Conservation (phyloP, 2,329 filamentous ascomycete genomes). For the Phialemoniopsis sp. region DNA sequence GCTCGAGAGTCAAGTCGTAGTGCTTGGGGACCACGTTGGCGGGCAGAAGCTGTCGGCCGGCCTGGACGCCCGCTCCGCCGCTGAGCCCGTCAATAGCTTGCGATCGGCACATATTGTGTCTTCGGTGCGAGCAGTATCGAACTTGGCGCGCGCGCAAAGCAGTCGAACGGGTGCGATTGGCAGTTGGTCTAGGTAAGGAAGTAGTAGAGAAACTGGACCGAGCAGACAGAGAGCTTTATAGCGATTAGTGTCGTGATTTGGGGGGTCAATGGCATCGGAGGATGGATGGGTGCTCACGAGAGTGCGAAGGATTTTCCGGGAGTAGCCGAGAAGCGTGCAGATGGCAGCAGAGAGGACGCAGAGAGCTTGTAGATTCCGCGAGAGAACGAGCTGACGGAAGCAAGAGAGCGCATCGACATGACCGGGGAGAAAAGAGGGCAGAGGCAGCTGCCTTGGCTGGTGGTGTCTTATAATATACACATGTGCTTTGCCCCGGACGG, state of each 20-base stretch:
- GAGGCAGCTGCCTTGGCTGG: background rate
- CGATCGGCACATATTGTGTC: slow-evolving; percentile 64
- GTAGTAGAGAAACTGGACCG: background rate
- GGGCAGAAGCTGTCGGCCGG: slow-evolving; percentile 77
- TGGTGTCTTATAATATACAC: no score
- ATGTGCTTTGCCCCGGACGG: no score
- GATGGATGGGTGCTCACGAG: background rate
- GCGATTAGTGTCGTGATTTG: background rate
- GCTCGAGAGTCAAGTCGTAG: slow-evolving; percentile 89
- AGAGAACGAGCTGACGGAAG: background rate
- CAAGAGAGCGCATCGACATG: background rate
- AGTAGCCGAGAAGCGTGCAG: background rate
- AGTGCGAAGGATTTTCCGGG: background rate
- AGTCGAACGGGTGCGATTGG: background rate
- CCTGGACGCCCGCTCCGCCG: slow-evolving; percentile 25
- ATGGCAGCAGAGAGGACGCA: background rate
- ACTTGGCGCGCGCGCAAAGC: slow-evolving; percentile 2
- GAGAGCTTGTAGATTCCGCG: background rate
- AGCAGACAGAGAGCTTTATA: background rate
- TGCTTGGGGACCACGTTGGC: slow-evolving; percentile 88
- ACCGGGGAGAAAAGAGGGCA: background rate
- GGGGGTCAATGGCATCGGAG: background rate
- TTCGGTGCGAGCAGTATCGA: slow-evolving; percentile 71
- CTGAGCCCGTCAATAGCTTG: slow-evolving; percentile 26
- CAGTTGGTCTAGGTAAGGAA: background rate